Base-by-base conservation (phyloP, 2,329 filamentous ascomycete genomes). In the Trichoderma brevicompactum region DNA sequence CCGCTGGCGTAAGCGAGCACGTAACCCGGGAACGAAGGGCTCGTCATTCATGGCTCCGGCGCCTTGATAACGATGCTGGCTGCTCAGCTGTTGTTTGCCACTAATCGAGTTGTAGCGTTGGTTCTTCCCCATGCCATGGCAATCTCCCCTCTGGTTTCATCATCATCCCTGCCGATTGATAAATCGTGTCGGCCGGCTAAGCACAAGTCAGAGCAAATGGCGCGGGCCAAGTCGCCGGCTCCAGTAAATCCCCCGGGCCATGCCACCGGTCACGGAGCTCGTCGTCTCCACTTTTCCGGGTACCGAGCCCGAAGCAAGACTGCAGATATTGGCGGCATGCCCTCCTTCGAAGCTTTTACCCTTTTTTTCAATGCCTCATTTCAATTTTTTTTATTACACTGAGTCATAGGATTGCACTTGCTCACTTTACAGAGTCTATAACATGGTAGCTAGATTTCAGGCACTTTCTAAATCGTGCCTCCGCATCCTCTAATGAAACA, bases 1-100 rank as follows among this genome's bases (percentile, higher is more conserved):
- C 41, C 17, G n/a, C 49, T 60, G 56, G 34, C 64, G 64, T 65
- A 61, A 65, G 56, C 64, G 32, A 48, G 64, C 56, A 65, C 64
- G 64, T 55, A 65, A 65, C 56, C 64, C 43, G 7, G 19, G 8
- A 19, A 23, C 49, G 19, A 44, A 19, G 49, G 3, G n/a, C 28
- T 54, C 48, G 48, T 63, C 59, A 63, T 63, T 54, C 38, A n/a
- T 19, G 32, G 7, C 53, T 7, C 7, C 40, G 19, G 15, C 23
- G 44, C 34, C 40, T 10, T n/a, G 40, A 44, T 44, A 56, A 44
- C 53, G 23, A 44, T 12, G 38, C 23, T 23, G 13, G 28, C 23
- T 32, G 10, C 36, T 36, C 52, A 13, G 17, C 12, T 32, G 19
- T 17, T 32, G 15, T 52, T 19, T 7, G n/a, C 23, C 38, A 43